Evolutionary conservation across 768 basidiomycete genomes (phyloP).

Genomic region (Rhodotorula sphaerocarpa): DNA sequence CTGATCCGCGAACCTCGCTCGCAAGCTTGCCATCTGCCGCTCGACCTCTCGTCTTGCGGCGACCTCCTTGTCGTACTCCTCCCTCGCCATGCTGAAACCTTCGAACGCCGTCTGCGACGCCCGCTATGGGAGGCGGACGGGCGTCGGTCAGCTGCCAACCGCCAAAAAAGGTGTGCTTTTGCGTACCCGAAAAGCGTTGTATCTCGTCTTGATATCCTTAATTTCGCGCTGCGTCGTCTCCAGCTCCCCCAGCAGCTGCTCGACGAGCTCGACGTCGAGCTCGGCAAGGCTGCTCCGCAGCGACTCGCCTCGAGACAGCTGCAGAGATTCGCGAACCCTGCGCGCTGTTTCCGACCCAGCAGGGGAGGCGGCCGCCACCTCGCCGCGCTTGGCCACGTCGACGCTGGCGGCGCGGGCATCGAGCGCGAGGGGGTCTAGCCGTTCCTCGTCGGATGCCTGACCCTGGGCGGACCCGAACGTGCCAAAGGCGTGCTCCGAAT

Average conservation of each 20-base stretch:
- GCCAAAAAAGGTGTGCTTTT: too few relatives aligned
- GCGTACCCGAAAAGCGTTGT: slow-evolving; percentile 79
- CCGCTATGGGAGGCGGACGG: slow-evolving; percentile 63
- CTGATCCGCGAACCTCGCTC: slow-evolving; percentile 80
- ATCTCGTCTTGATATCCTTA: slow-evolving; percentile 59
- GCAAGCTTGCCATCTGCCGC: slow-evolving; percentile 76
- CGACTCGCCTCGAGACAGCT: slow-evolving; percentile 56
- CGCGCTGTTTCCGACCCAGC: slow-evolving; percentile 9
- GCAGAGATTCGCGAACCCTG: slow-evolving; percentile 51
- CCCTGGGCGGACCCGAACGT: too few relatives aligned
- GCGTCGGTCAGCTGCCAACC: too few relatives aligned
- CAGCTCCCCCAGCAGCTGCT: slow-evolving; percentile 59
- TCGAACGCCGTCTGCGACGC: slow-evolving; percentile 86
- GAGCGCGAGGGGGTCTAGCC: too few relatives aligned
- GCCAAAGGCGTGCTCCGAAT: too few relatives aligned
- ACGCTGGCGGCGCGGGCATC: not conserved
- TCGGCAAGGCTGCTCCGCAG: slow-evolving; percentile 45
- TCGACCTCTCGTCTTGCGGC: slow-evolving; percentile 81
- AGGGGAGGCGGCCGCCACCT: slow-evolving; percentile 17
- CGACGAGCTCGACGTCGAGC: slow-evolving; percentile 66
- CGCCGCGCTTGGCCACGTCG: slow-evolving; percentile 1
- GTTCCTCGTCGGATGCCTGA: too few relatives aligned
- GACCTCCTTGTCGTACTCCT: slow-evolving; percentile 87
- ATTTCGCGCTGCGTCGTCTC: slow-evolving; percentile 59
- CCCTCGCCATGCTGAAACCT: slow-evolving; percentile 82